Conservation (phyloP, 176 grass and related monocot genomes). For the Carex pumila region DNA sequence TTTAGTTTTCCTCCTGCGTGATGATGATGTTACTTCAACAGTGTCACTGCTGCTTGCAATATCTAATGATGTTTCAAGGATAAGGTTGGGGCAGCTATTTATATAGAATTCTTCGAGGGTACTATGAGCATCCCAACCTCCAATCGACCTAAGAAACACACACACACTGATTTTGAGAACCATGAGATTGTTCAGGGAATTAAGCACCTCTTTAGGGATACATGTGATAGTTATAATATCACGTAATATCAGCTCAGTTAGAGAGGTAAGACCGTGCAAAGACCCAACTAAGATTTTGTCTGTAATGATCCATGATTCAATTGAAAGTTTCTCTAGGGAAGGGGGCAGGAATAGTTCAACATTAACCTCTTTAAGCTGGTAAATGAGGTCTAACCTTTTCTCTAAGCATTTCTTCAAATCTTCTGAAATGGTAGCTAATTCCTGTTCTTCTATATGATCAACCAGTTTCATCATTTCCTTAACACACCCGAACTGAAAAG, state of each 20-base stretch:
- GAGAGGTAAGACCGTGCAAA: background rate
- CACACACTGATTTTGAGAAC: background rate
- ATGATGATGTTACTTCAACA: too few relatives aligned
- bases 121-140: background rate
- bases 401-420: background rate
- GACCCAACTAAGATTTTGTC: background rate
- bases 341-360: background rate
- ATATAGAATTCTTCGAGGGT: background rate
- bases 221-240: background rate
- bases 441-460: background rate
- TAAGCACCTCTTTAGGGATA: background rate
- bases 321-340: background rate
- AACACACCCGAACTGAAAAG: background rate
- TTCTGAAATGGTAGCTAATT: background rate
- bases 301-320: background rate
- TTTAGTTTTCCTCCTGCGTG: too few relatives aligned
- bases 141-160: background rate
- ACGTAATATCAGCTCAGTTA: background rate
- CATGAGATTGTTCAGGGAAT: background rate
- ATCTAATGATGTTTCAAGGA: too few relatives aligned
- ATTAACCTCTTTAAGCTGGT: background rate
- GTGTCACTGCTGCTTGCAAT: too few relatives aligned
- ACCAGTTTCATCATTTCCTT: background rate
- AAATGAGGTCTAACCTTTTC: background rate
- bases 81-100: too few relatives aligned